A percentile compares a stretch with the other conserved stretches of the same genome.
These are phyloP conservation scores for Aspergillus tamarii DNA, from an alignment of 2,329 filamentous ascomycete species.

Conservation along the genomic window DNA sequence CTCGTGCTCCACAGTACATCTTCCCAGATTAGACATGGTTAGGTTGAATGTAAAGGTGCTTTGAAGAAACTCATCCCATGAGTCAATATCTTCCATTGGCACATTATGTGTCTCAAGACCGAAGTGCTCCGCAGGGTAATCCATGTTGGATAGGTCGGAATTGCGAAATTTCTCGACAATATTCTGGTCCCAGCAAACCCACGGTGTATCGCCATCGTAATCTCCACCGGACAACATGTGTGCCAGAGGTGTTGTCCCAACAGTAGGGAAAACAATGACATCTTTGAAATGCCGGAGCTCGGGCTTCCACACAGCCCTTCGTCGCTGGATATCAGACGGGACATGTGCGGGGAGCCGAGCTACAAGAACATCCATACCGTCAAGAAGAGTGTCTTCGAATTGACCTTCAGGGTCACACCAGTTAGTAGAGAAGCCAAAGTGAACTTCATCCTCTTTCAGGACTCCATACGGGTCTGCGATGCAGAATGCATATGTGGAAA, in stretches of 20 bases:
- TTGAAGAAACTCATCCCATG: conserved; percentile 44
- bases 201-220: conserved; percentile 65
- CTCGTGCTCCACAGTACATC: conserved; percentile 55
- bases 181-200: conserved; percentile 62
- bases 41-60: conserved; percentile 53
- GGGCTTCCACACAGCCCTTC: conserved; percentile 51
- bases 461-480: conserved; percentile 59
- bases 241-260: conserved; percentile 57
- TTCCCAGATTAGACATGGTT: conserved; percentile 53
- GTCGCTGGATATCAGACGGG: conserved; percentile 62
- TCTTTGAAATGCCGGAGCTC: conserved; percentile 59
- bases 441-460: conserved; percentile 58
- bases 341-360: conserved; percentile 61
- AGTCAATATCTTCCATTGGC: conserved; percentile 45
- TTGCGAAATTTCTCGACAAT: conserved; percentile 59
- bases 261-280: conserved; percentile 60
- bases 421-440: conserved; percentile 56
- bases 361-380: conserved; percentile 57
- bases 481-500: conserved; percentile 59
- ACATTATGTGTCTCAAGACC: conserved; percentile 51
- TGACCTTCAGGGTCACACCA: conserved; percentile 41
- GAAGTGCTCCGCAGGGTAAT: conserved; percentile 46
- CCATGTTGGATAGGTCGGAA: conserved; percentile 46
- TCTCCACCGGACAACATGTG: conserved; percentile 66
- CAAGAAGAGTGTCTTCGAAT: conserved; percentile 49